These are phyloP conservation scores for Solanum rostratum DNA, from an alignment of 257 asterid genomes.

Conservation along the genomic window DNA sequence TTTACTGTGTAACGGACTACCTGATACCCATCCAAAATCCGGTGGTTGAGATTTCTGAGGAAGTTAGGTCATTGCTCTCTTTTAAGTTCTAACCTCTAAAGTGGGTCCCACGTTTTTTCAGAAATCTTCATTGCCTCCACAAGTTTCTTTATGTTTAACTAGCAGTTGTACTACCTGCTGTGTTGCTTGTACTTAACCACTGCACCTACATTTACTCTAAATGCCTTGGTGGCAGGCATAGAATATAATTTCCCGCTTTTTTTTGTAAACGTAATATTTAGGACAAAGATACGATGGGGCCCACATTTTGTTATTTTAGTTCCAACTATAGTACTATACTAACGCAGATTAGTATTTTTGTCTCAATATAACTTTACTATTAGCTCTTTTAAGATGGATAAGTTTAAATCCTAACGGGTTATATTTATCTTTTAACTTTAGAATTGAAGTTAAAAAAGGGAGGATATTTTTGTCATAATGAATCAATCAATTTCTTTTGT, in stretches of 20 bases:
- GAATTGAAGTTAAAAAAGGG: background rate
- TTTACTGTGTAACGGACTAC: constrained; percentile 10
- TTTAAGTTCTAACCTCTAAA: background rate
- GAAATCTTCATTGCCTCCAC: background rate
- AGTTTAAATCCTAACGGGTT: background rate
- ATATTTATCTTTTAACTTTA: background rate
- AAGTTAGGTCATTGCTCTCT: background rate
- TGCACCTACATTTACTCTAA: background rate
- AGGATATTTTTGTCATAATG: constrained; percentile 6
- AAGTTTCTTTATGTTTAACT: background rate
- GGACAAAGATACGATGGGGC: constrained; percentile 11
- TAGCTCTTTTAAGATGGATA: background rate
- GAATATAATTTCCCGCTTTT: background rate
- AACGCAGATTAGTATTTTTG: background rate
- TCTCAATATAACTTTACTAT: background rate
- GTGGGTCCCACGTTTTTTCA: background rate
- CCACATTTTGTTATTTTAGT: background rate
- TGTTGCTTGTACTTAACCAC: background rate
- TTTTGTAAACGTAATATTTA: background rate
- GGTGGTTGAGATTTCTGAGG: constrained; percentile 33
- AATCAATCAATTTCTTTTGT: background rate
- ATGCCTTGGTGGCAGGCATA: background rate
- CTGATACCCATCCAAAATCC: constrained; percentile 13
- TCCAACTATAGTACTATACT: background rate
- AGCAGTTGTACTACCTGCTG: background rate